A percentile compares a stretch with the other conserved stretches of the same genome.
phyloP scores from a whole-genome alignment of 495 filamentous ascomycete genomes.

The Daldinia childiae region DNA sequence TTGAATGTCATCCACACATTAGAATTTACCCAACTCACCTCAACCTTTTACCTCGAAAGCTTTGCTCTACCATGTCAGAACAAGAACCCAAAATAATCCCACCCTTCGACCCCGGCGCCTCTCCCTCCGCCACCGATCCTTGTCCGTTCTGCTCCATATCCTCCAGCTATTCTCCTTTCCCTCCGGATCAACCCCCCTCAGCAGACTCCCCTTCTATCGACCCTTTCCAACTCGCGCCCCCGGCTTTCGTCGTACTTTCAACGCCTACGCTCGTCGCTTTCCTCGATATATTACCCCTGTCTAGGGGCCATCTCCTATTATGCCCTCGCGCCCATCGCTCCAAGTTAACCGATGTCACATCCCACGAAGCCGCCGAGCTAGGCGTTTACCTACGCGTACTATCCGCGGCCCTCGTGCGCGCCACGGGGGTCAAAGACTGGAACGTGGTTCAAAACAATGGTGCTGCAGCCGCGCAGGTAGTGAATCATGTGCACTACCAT shows the following conservation, averaged over 20 bases:
- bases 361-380: slow-evolving; percentile 65
- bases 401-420: slow-evolving; percentile 71
- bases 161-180: slow-evolving; percentile 55
- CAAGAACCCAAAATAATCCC: slow-evolving; percentile 23
- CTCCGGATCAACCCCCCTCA: slow-evolving; percentile 48
- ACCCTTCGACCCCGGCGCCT: slow-evolving; percentile 41
- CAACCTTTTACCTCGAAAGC: neutral
- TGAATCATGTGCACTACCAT: slow-evolving; percentile 92
- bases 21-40: no score
- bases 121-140: slow-evolving; percentile 27
- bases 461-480: slow-evolving; percentile 84
- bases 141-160: slow-evolving; percentile 78
- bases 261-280: slow-evolving; percentile 81
- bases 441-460: slow-evolving; percentile 98
- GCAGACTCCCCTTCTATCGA: slow-evolving; percentile 45
- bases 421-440: slow-evolving; percentile 76
- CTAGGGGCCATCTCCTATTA: slow-evolving; percentile 79
- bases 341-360: slow-evolving; percentile 72
- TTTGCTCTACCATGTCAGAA: neutral
- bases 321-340: slow-evolving; percentile 74
- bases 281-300: slow-evolving; percentile 88
- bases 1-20: neutral
- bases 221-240: slow-evolving; percentile 51
- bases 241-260: slow-evolving; percentile 76
- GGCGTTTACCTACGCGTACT: slow-evolving; percentile 79